Evolutionary conservation across 2,329 filamentous ascomycete genomes (phyloP).

Genomic region (Zymoseptoria crescenta): DNA sequence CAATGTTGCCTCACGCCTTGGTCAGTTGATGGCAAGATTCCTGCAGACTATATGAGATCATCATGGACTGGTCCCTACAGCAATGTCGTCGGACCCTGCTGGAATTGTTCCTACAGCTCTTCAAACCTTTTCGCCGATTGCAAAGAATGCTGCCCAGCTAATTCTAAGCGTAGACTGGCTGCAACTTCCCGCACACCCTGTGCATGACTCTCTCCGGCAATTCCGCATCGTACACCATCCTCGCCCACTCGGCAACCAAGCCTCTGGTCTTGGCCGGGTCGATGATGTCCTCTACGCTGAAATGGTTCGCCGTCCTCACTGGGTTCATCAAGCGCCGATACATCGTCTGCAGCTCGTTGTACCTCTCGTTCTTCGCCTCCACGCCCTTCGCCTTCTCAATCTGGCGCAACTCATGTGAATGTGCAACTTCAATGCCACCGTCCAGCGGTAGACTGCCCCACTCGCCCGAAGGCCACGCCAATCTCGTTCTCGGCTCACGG

Average conservation of each 20-base stretch:
- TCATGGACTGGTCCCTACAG: neutral
- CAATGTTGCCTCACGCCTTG: neutral
- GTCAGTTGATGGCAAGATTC: neutral
- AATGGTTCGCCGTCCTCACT: conserved; percentile 55
- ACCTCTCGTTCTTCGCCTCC: conserved; percentile 42
- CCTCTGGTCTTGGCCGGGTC: conserved; percentile 52
- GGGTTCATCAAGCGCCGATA: conserved; percentile 58
- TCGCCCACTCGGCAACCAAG: conserved; percentile 49
- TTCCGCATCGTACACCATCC: conserved; percentile 48
- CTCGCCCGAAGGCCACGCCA: conserved; percentile 57
- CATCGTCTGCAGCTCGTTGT: conserved; percentile 51
- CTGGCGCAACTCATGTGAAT: conserved; percentile 52
- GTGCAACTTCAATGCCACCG: conserved; percentile 57
- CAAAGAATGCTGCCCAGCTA: neutral
- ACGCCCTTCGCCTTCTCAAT: conserved; percentile 44
- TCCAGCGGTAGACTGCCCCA: conserved; percentile 57
- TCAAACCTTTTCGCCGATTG: neutral
- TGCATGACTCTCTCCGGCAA: conserved; percentile 44
- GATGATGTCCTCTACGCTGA: conserved; percentile 58
- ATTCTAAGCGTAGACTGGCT: conserved; percentile 23
- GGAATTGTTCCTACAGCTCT: neutral
- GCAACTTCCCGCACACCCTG: conserved; percentile 28
- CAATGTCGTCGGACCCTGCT: neutral
- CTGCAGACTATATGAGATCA: too few relatives aligned
- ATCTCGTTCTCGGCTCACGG: conserved; percentile 52